Evolutionary conservation across 441 rosid species (phyloP), one percentile per base, ranked within the genome.

Genomic region (Populus tomentosa): DNA sequence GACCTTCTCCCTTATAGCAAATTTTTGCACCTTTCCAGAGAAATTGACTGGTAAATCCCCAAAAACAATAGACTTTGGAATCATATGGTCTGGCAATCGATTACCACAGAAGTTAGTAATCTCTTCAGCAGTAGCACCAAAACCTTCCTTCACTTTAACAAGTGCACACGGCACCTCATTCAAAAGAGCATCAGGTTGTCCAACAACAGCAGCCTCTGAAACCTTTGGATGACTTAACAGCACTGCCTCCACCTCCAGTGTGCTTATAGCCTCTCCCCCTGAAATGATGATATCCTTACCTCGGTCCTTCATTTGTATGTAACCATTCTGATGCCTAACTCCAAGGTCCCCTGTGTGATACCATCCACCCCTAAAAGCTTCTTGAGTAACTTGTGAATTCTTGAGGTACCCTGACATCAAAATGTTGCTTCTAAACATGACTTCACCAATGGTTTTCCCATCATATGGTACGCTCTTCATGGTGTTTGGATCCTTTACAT

Each of bases 321-420:
- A 66, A 3, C 91, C 91, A 38, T 85, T 80, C 2, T 78, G 73
- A 23, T 85, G 86, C 62, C 78, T 80, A 0, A 88, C 75, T 20
- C 87, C 92, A 1, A 89, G 74, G 75, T 90, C 94, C n/a, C 88
- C 82, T 0, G 94, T 89, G 38, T 80, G 86, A 71, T 68, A 90
- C 94, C 94, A 90, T 23, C 91, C 90, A 0, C 83, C 80, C 50
- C 74, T 82, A 6, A 90, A 86, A 4, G 88, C 88, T 14, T 83
- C 84, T 69, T 67, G 33, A 0, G 92, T 88, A 3, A 82, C 83
- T 76, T 78, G 66, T 0, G 71, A 30, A 61, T 86, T 77, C 28
- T 81, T 83, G 5, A 84, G 74, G 83, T 90, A 90, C 42, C 89
- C 91, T 63, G 67, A 63, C 92, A 89, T 88, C 71, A 88, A 38